Conservation (phyloP, 2,329 filamentous ascomycete species). For the Fusarium hostae region DNA sequence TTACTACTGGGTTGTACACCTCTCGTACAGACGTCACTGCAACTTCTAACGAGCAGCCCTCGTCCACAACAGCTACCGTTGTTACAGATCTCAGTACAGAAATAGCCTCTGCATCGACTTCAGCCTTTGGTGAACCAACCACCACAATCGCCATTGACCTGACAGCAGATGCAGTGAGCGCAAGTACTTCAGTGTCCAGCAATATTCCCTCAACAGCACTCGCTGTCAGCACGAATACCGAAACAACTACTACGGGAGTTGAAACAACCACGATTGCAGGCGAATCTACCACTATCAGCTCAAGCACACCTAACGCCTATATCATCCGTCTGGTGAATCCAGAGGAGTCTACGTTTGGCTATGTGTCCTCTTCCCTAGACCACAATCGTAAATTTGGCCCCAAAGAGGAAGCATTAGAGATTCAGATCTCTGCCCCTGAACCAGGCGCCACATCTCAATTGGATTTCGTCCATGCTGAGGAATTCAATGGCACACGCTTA, state of each 20-base stretch:
- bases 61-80: background rate
- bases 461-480: background rate
- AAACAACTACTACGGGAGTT: background rate
- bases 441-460: background rate
- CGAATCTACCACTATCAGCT: no score
- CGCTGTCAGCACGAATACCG: accelerated
- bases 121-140: accelerated
- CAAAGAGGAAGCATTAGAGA: background rate
- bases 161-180: background rate
- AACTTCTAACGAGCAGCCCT: background rate
- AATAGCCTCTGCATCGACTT: background rate
- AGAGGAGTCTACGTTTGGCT: background rate
- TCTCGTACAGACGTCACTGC: background rate
- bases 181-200: background rate
- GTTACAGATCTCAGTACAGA: background rate
- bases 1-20: background rate
- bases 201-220: background rate
- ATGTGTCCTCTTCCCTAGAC: background rate
- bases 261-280: background rate
- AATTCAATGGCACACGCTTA: background rate
- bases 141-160: background rate
- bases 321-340: background rate
- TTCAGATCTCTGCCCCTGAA: background rate
- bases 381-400: background rate
- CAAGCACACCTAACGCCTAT: no score